phyloP scores from a whole-genome alignment of 768 basidiomycete genomes.

The Mycena leptocephala region DNA sequence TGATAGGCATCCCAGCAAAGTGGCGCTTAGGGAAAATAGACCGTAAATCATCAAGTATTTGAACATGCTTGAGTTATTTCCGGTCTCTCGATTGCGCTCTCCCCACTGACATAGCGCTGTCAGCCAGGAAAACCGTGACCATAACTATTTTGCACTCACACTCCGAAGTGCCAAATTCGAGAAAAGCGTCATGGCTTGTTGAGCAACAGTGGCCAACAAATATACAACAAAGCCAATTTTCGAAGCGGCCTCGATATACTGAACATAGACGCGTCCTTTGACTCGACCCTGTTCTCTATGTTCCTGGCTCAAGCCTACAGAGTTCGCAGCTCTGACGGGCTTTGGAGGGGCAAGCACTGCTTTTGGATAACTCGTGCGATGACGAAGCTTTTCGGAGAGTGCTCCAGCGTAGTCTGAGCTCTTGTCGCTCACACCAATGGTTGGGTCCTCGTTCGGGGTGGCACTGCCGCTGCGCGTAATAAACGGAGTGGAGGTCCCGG shows the following conservation, averaged over 20 bases:
- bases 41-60: constrained; percentile 80
- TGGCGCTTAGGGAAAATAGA: constrained; percentile 73
- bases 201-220: constrained; percentile 65
- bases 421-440: constrained; percentile 42
- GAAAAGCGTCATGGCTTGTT: constrained; percentile 75
- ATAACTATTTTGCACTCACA: too few species aligned
- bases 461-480: constrained; percentile 49
- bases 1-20: constrained; percentile 67
- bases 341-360: constrained; percentile 65
- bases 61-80: constrained; percentile 71
- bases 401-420: constrained; percentile 44
- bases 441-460: constrained; percentile 50
- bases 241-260: constrained; percentile 88
- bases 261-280: constrained; percentile 80
- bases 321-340: constrained; percentile 54
- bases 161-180: constrained; percentile 79
- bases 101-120: too few species aligned
- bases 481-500: constrained; percentile 70
- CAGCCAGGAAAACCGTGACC: too few species aligned
- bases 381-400: constrained; percentile 71
- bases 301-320: constrained; percentile 73
- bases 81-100: constrained; percentile 78
- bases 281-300: constrained; percentile 88
- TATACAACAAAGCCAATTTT: constrained; percentile 79
- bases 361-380: constrained; percentile 71